Evolutionary conservation across 257 asterid species (phyloP).

Genomic region (Striga asiatica): DNA sequence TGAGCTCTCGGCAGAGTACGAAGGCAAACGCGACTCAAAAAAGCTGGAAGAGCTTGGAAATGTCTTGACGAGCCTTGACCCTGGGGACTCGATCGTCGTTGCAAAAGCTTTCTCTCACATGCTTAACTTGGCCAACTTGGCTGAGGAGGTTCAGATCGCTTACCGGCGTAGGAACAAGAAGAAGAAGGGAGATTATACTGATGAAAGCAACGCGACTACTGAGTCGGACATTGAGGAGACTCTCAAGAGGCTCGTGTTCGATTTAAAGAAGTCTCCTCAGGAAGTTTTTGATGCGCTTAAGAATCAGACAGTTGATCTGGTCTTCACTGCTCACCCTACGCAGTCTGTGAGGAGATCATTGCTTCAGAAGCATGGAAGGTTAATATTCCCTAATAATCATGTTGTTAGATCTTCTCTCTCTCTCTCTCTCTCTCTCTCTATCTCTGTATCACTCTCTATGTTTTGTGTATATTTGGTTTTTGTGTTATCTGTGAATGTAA

Average conservation of each 20-base stretch:
- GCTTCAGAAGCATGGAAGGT: conserved; percentile 62
- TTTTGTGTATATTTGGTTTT: no score
- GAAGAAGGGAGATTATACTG: conserved; percentile 49
- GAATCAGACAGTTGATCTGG: conserved; percentile 57
- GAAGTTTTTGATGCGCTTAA: conserved; percentile 50
- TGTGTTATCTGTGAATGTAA: neutral
- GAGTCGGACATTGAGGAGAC: conserved; percentile 61
- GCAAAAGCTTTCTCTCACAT: conserved; percentile 54
- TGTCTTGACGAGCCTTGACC: conserved; percentile 40
- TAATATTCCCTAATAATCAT: neutral
- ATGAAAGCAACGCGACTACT: conserved; percentile 51
- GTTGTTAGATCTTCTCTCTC: neutral
- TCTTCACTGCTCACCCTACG: conserved; percentile 54
- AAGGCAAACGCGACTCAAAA: conserved; percentile 36
- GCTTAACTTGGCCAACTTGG: conserved; percentile 64
- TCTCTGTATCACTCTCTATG: no score
- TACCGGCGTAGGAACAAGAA: conserved; percentile 35
- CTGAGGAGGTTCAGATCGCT: conserved; percentile 59
- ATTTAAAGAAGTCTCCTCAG: conserved; percentile 48
- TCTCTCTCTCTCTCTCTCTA: no score
- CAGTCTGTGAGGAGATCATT: conserved; percentile 48
- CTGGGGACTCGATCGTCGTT: conserved; percentile 49
- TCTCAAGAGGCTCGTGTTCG: conserved; percentile 39
- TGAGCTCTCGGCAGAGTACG: conserved; percentile 53
- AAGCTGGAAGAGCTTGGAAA: conserved; percentile 52